Evolutionary conservation across 257 asterid species (phyloP).

Genomic region (Eustoma russellianum): DNA sequence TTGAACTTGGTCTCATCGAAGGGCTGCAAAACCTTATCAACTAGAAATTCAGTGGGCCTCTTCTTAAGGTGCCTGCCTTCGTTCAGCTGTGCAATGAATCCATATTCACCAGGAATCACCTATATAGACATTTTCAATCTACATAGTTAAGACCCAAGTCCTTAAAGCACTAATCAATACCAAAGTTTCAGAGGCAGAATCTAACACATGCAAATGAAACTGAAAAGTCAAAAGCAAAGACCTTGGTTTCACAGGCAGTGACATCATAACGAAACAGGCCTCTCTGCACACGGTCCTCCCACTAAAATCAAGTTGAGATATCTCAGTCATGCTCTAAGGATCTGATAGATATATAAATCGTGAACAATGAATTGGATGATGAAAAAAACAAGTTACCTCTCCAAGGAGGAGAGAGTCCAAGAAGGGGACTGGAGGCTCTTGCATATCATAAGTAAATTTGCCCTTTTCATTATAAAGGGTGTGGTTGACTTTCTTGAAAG

Average conservation of each 20-base stretch:
- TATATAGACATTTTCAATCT: no score
- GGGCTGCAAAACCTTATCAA: conserved; percentile 75
- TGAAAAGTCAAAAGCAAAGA: no score
- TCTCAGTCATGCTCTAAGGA: conserved; percentile 11
- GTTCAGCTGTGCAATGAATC: conserved; percentile 74
- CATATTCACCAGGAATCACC: conserved; percentile 40
- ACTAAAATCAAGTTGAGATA: conserved; percentile 22
- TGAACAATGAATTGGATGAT: background rate
- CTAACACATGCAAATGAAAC: no score
- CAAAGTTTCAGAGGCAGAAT: no score
- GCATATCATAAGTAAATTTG: conserved; percentile 19
- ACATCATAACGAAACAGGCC: conserved; percentile 70
- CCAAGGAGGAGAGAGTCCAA: conserved; percentile 65
- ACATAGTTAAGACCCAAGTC: no score
- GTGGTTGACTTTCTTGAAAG: conserved; percentile 35
- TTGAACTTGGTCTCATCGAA: conserved; percentile 61
- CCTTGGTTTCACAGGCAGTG: conserved; percentile 57
- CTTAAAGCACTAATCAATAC: no score
- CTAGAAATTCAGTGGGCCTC: conserved; percentile 58
- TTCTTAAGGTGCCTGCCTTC: conserved; percentile 80
- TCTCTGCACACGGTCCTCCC: conserved; percentile 61
- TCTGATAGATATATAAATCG: background rate
- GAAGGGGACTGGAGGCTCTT: conserved; percentile 48
- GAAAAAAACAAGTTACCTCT: conserved; percentile 33
- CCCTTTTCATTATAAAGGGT: conserved; percentile 21